Percentiles rank a stretch among this genome's conserved stretches.
phyloP scores from a whole-genome alignment of 768 basidiomycete genomes.

The Termitomyces sp. region DNA sequence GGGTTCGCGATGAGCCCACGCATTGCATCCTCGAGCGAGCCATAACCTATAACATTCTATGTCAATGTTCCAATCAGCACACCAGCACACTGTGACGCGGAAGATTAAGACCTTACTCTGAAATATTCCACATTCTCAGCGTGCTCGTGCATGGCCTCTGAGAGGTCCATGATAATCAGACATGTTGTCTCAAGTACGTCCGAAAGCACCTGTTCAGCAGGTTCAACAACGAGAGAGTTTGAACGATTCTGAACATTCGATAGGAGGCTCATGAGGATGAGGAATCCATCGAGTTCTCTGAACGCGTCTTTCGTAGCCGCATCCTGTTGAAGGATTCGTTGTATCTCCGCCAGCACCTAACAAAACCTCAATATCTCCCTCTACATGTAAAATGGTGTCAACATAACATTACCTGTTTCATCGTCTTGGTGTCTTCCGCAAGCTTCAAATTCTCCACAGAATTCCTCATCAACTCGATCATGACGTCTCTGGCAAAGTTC shows the following conservation, averaged over 20 bases:
- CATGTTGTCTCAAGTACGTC: conserved; percentile 49
- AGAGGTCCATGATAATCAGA: conserved; percentile 58
- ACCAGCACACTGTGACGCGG: not conserved
- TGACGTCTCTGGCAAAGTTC: conserved; percentile 69
- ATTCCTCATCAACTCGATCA: conserved; percentile 65
- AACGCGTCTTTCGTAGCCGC: conserved; percentile 67
- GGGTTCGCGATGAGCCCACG: conserved; percentile 42
- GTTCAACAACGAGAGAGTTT: conserved; percentile 26
- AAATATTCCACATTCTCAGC: conserved; percentile 58
- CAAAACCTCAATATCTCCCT: not conserved
- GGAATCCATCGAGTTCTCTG: conserved; percentile 77
- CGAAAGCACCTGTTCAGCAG: conserved; percentile 29
- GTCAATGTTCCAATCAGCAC: conserved; percentile 2
- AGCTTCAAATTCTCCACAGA: conserved; percentile 66
- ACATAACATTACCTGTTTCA: conserved; percentile 56
- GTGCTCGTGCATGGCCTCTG: conserved; percentile 58
- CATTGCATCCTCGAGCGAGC: conserved; percentile 56
- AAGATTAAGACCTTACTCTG: conserved; percentile 38
- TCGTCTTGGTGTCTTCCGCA: conserved; percentile 38
- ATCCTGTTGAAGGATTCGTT: conserved; percentile 63
- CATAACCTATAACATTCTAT: conserved; percentile 59
- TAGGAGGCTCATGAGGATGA: conserved; percentile 67
- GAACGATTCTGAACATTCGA: conserved; percentile 45
- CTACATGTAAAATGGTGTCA: not conserved
- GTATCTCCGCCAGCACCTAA: conserved; percentile 63